Base-by-base conservation (phyloP, 2,329 filamentous ascomycete species). In the Phaeosphaeria sp. region DNA sequence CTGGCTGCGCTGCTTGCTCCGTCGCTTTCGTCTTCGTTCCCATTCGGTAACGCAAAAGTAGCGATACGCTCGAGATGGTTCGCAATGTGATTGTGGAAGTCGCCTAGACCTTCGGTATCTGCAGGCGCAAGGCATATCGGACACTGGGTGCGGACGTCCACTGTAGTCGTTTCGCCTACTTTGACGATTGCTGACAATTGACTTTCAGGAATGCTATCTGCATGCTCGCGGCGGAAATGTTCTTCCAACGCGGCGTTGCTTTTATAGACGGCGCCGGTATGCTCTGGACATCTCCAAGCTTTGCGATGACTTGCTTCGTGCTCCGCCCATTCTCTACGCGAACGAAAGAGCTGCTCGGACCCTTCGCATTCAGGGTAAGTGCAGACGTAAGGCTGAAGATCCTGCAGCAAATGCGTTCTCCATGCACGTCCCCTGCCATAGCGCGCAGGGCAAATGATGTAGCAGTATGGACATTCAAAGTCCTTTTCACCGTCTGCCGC, bases 391-490 rank as follows among this genome's bases (percentile, higher is more conserved):
- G 75, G 75, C 22, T 78, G 75, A 2, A 78, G 53, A 45, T 78
- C 75, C 53, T 77, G 73, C 17, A 77, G 57, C 15, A 78, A 27
- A 60, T 77, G 75, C 0, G 72, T 74, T 48, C 68, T 70, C 75
- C 74, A 77, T 9, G 73, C 50, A 42, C 73, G 64, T 6, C 68
- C 69, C 52, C 63, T 70, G 0, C 72, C 69, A 33, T 77, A 77
- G 51, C 74, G 61, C n/a, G 73, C 66, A 3, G 75, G 75, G 47
- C 75, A 77, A 20, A 77, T 76, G n/a, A 76, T 71, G 52, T 69
- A 77, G 51, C 75, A 77, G 53, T 74, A 77, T 1, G 75, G 74
- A 48, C 75, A 77, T 43, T 77, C 75, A 33, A 77, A 77, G 51
- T 77, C 75, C 30, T 66, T 72, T 17, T 76, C 71, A 1, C 70